Conservation (phyloP, 2,329 filamentous ascomycete species). For the Metarhizium album region DNA sequence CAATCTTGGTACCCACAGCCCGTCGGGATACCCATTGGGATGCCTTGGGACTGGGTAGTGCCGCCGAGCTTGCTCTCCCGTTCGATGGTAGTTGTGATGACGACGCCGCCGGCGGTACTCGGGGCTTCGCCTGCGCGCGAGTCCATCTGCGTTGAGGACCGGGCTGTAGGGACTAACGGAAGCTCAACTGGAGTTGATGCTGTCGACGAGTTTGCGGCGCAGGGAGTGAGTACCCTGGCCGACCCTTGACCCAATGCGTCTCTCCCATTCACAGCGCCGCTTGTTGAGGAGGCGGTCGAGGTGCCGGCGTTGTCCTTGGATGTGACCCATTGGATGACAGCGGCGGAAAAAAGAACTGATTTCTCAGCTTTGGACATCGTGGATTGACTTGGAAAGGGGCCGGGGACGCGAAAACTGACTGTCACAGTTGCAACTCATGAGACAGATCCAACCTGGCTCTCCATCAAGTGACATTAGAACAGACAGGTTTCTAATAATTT, state of each 20-base stretch:
- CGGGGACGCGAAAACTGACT: conserved; percentile 27
- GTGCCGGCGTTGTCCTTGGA: conserved; percentile 32
- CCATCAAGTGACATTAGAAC: conserved; percentile 48
- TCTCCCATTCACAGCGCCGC: conserved; percentile 7
- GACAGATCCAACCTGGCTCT: conserved; percentile 54
- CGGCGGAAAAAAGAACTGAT: conserved; percentile 46
- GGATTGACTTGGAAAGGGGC: not conserved
- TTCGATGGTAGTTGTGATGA: conserved; percentile 28
- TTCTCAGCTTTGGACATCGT: conserved; percentile 4
- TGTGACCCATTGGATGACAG: conserved; percentile 53
- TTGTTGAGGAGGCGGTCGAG: conserved; percentile 12
- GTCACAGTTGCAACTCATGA: conserved; percentile 55
- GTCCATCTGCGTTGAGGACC: not conserved
- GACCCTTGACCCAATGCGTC: conserved; percentile 5
- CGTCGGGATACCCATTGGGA: not conserved
- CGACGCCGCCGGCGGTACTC: conserved; percentile 14
- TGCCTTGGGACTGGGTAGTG: conserved; percentile 2
- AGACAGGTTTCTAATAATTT: conserved; percentile 39
- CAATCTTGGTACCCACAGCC: not conserved
- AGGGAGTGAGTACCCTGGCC: conserved; percentile 2
- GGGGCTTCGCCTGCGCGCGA: not conserved
- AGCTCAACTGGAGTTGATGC: not conserved
- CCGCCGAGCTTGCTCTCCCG: conserved; percentile 20
- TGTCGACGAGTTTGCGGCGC: not conserved
- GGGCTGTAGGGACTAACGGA: not conserved